Evolutionary conservation across 2,329 filamentous ascomycete genomes (phyloP).

Genomic region (Bipolaris oryzae): DNA sequence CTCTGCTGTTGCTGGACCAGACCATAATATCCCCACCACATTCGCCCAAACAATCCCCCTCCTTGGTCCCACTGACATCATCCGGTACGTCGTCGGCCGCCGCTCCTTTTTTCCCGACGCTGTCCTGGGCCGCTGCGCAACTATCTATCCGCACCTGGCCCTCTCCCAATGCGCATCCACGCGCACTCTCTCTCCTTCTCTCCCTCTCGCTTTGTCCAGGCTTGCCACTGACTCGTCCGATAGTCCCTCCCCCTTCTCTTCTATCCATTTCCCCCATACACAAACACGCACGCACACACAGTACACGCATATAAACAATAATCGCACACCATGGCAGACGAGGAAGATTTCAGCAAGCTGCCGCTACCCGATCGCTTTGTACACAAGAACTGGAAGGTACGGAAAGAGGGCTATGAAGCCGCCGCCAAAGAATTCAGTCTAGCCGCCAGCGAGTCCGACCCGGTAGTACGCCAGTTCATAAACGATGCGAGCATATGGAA

Average conservation of each 20-base stretch:
- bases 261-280: constrained; percentile 16
- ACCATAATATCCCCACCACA: neutral
- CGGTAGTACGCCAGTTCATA: constrained; percentile 85
- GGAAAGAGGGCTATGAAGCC: constrained; percentile 94
- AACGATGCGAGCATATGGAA: constrained; percentile 90
- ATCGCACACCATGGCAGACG: constrained; percentile 70
- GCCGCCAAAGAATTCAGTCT: constrained; percentile 84
- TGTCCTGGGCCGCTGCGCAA: neutral
- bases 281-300: constrained; percentile 5
- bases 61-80: constrained; percentile 6
- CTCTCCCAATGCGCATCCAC: constrained; percentile 6
- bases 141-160: neutral
- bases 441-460: constrained; percentile 82
- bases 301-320: neutral
- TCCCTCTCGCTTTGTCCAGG: neutral
- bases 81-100: constrained; percentile 16
- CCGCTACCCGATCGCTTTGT: constrained; percentile 79
- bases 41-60: neutral
- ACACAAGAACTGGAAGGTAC: constrained; percentile 97
- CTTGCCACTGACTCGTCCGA: constrained; percentile 14
- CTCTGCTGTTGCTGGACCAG: constrained; percentile 4
- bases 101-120: neutral
- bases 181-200: constrained; percentile 1
- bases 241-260: neutral
- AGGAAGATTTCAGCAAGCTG: constrained; percentile 80